Conservation (phyloP, 495 filamentous ascomycete species). For the Tuber aestivum region DNA sequence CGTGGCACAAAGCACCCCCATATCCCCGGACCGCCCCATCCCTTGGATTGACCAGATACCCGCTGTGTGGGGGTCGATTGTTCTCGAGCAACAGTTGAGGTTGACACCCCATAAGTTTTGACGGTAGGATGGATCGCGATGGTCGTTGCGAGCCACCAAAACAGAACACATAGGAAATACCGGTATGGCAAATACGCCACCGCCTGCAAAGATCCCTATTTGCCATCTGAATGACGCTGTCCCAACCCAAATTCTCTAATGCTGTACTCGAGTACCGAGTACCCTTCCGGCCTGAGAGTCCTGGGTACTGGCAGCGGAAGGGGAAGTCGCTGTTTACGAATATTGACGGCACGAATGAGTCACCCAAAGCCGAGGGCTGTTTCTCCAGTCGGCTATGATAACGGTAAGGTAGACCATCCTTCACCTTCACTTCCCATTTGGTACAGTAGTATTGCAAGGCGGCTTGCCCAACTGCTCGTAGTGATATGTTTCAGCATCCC, state of each 20-base stretch:
- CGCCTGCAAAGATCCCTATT: background rate
- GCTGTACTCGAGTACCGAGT: too few species aligned
- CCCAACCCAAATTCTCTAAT: background rate
- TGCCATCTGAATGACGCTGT: background rate
- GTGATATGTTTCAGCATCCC: background rate
- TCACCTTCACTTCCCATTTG: background rate
- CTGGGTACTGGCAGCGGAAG: background rate
- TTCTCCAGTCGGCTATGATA: background rate
- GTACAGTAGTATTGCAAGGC: background rate
- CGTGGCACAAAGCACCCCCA: background rate
- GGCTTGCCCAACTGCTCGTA: background rate
- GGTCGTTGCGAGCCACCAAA: too few species aligned
- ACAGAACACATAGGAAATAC: background rate
- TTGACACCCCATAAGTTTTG: background rate
- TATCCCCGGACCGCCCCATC: background rate
- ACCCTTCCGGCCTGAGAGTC: background rate
- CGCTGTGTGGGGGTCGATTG: background rate
- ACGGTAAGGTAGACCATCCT: background rate
- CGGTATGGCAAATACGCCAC: background rate
- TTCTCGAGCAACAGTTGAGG: background rate
- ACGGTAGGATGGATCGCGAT: too few species aligned
- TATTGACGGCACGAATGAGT: background rate
- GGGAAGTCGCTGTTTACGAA: background rate
- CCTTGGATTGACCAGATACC: background rate
- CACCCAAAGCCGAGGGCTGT: background rate